phyloP scores from a whole-genome alignment of 495 filamentous ascomycete species.

The Elasticomyces elasticus region DNA sequence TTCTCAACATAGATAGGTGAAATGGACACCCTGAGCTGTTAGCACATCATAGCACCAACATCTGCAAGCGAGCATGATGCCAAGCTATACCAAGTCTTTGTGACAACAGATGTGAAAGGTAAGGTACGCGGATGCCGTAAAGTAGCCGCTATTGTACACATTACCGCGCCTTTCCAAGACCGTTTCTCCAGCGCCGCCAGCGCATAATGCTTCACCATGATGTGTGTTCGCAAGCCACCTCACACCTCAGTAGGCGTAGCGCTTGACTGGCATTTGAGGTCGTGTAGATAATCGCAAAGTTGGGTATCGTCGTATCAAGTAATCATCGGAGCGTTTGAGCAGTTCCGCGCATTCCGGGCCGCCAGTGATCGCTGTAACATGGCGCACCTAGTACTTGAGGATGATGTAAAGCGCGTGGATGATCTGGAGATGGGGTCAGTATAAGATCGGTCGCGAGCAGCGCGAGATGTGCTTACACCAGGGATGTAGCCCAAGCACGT shows the following conservation, averaged over 20 bases:
- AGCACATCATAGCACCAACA: no score
- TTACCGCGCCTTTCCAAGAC: background rate
- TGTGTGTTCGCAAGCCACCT: no score
- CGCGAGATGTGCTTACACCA: constrained; percentile 9
- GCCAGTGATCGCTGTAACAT: background rate
- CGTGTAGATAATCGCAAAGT: background rate
- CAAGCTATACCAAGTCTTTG: no score
- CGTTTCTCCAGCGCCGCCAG: no score
- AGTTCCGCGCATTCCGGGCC: background rate
- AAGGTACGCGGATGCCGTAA: no score
- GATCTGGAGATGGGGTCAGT: constrained; percentile 17
- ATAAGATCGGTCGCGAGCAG: background rate
- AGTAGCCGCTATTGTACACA: background rate
- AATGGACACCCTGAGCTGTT: no score
- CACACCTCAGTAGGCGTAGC: no score
- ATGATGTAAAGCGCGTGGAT: constrained; percentile 43
- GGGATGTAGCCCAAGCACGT: constrained; percentile 59
- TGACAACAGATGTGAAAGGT: no score
- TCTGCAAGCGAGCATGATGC: no score
- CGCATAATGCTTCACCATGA: no score
- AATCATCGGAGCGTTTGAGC: background rate
- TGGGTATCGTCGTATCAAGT: background rate
- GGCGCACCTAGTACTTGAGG: constrained; percentile 37
- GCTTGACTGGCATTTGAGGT: no score
- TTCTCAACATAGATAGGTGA: no score